A percentile compares a stretch with the other conserved stretches of the same genome.
Conservation (phyloP, 2,329 filamentous ascomycete genomes). For the Xylariaceae sp. region DNA sequence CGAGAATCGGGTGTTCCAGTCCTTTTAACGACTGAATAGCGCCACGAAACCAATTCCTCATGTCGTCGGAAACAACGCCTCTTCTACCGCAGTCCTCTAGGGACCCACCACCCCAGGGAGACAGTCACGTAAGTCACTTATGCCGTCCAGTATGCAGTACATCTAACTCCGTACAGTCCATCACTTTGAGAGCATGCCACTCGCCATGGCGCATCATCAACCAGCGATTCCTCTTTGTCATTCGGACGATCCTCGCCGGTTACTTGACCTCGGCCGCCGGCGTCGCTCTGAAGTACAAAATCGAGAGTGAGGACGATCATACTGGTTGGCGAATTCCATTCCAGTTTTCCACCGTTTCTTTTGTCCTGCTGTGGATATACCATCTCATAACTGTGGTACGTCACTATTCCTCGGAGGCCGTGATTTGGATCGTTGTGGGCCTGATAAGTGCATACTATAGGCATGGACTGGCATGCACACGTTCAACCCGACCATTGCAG, state of each 20-base stretch:
- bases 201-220: constrained; percentile 46
- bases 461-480: constrained; percentile 50
- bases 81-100: constrained; percentile 25
- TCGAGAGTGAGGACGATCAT: constrained; percentile 37
- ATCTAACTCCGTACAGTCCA: constrained; percentile 40
- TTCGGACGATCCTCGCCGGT: constrained; percentile 40
- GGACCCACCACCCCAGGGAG: constrained; percentile 19
- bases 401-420: constrained; percentile 7
- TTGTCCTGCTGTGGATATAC: constrained; percentile 40
- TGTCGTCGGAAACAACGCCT: constrained; percentile 28
- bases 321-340: constrained; percentile 42
- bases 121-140: constrained; percentile 31
- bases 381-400: constrained; percentile 44
- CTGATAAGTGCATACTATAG: constrained; percentile 28
- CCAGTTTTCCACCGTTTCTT: constrained; percentile 45
- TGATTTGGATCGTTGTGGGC: background rate
- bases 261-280: constrained; percentile 40
- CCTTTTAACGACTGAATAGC: background rate
- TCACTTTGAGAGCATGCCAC: constrained; percentile 47
- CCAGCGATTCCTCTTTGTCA: constrained; percentile 41
- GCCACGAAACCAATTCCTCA: constrained; percentile 9
- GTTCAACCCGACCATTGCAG: constrained; percentile 39
- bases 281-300: constrained; percentile 43
- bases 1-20: background rate
- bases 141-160: background rate